Conservation (phyloP, 805 yeast genomes). For the Allodekkera sacchari region DNA sequence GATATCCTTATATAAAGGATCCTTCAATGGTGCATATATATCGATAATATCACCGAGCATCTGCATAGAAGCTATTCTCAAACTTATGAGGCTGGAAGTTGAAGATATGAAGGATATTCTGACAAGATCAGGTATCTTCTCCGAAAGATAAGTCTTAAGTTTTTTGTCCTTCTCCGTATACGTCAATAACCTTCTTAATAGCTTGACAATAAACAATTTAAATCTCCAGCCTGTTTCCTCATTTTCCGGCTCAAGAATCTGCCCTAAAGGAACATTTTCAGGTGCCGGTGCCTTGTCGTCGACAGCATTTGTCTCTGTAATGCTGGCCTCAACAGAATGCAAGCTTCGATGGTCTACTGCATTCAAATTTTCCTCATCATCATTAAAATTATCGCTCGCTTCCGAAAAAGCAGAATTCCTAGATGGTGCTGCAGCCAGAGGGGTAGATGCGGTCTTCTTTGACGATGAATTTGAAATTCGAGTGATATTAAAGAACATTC, state of each 20-base stretch:
- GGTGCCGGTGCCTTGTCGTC: constrained; percentile 5
- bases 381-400: constrained; percentile 4
- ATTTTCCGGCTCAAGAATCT: constrained; percentile 30
- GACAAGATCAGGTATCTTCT: constrained; percentile 55
- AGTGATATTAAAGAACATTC: constrained; percentile 19
- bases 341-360: constrained; percentile 1
- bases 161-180: constrained; percentile 30
- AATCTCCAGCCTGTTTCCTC: constrained; percentile 55
- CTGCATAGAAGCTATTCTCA: constrained; percentile 58
- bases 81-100: constrained; percentile 53
- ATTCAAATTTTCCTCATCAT: constrained; percentile 4
- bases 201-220: constrained; percentile 37
- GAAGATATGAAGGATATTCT: constrained; percentile 76
- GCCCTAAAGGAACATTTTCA: constrained; percentile 10
- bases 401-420: constrained; percentile 6
- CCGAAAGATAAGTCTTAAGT: constrained; percentile 33
- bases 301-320: constrained; percentile 1
- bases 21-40: constrained; percentile 52
- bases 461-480: constrained; percentile 3
- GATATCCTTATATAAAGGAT: constrained; percentile 63
- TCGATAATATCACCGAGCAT: constrained; percentile 57
- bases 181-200: constrained; percentile 34
- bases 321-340: constrained; percentile 1
- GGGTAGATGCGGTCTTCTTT: constrained; percentile 1
- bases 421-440: constrained; percentile 4